Base-by-base conservation (phyloP, 352 stramenopile species). In the Globisporangium paddicum region DNA sequence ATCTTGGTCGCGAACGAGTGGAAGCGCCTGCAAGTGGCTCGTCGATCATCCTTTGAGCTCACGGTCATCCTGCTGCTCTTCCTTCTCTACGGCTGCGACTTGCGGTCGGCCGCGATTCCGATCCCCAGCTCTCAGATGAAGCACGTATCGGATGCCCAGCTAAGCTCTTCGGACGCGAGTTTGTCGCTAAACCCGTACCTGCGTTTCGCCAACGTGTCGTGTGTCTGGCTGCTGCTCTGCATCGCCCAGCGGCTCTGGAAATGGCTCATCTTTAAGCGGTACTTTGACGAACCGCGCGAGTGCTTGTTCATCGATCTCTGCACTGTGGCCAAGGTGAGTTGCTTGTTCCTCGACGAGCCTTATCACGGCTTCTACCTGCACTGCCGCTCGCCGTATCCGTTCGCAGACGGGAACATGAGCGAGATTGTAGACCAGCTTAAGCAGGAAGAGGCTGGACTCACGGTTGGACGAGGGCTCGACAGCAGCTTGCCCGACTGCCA, bases 291-390 rank as follows among this genome's bases (percentile, higher is more conserved):
- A 41, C 81, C 83, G 16, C 71, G 76, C 26, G 75, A 90, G 19
- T 71, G 73, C 23, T 46, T 92, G 11, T 98, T 98, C 63, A 79
- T 98, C 18, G 96, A 99, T 66, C 68, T 98, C 23, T 98, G 93
- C 54, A 98, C 94, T 0, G 73, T 98, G 25, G 95, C 90, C 3
- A 98, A 98, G 66, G 71, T 96, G 30, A 95, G 83, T 49, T 87
- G 95, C 38, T 73, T 98, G 19, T 75, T 98, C 26, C 67, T 98
- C 19, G 86, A 97, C 48, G 91, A 98, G 47, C 67, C 77, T 26
- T 97, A 97, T 59, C 91, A 98, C 60, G 94, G 92, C 1, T 98
- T 92, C 66, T 98, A 98, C 67, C 69, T 98, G 4, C 95, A 98
- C 62, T 98, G 96, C 47, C 83, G 88, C 41, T 97, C 93, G 13